These are phyloP conservation scores for Microdochium nivale DNA, from an alignment of 2,329 filamentous ascomycete species.

Conservation along the genomic window DNA sequence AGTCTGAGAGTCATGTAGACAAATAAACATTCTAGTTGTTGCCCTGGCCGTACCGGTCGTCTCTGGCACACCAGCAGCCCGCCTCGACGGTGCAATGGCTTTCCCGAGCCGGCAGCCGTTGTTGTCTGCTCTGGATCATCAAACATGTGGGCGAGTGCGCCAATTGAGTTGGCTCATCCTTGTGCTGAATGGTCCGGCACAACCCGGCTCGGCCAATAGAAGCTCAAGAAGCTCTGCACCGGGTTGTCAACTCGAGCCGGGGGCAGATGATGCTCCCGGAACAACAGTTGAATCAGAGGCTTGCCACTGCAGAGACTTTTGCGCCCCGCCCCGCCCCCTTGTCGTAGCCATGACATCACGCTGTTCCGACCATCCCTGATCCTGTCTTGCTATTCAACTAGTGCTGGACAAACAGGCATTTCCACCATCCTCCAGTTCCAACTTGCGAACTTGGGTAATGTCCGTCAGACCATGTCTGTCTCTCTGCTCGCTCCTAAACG, in stretches of 20 bases:
- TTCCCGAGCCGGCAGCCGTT: neutral
- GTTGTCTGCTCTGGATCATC: neutral
- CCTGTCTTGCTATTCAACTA: neutral
- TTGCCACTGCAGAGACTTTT: too few species aligned
- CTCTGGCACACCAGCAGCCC: too few species aligned
- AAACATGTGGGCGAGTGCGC: neutral
- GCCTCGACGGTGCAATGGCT: neutral
- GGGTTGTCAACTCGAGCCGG: neutral
- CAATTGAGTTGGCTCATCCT: neutral
- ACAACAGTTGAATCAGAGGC: too few species aligned
- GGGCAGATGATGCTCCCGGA: too few species aligned
- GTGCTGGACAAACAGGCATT: neutral
- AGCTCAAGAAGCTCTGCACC: conserved; percentile 5
- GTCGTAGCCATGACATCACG: neutral
- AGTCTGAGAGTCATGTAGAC: neutral
- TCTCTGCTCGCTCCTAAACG: too few species aligned
- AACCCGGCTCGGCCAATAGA: conserved; percentile 1
- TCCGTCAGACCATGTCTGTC: too few species aligned
- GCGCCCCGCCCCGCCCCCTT: too few species aligned
- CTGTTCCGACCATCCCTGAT: neutral
- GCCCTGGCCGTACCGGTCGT: too few species aligned
- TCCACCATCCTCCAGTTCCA: neutral
- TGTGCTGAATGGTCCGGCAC: neutral
- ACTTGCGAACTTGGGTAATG: too few species aligned
- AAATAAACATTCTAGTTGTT: neutral